phyloP scores from a whole-genome alignment of 177 flowering plant species.

The Telopea speciosissima region DNA sequence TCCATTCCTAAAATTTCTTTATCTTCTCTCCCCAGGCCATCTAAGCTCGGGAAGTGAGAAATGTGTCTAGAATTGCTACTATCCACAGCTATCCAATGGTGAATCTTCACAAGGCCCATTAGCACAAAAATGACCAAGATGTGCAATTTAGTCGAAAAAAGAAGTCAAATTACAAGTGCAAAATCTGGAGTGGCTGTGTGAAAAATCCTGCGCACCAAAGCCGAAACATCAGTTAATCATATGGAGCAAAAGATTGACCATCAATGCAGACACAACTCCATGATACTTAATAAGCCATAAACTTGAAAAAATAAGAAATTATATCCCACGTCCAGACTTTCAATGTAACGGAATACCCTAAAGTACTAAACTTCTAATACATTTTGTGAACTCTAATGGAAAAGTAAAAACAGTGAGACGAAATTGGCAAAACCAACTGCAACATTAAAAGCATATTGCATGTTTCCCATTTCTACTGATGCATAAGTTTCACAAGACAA shows the following conservation, averaged over 20 bases:
- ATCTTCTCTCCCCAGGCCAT: conserved; percentile 10
- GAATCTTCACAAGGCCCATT: conserved; percentile 27
- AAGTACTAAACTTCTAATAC: not conserved
- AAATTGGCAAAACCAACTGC: not conserved
- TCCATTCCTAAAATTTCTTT: conserved; percentile 10
- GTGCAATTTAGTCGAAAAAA: conserved; percentile 7
- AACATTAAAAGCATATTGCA: not conserved
- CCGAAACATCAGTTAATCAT: not conserved
- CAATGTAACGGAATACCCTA: not conserved
- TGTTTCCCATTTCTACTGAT: not conserved
- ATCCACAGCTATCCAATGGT: conserved; percentile 6
- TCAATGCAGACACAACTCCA: not conserved
- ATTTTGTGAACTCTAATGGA: not conserved
- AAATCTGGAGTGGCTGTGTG: conserved; percentile 3
- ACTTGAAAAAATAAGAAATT: not conserved
- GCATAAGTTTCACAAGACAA: not conserved
- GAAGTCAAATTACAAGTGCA: conserved; percentile 6
- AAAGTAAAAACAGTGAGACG: not conserved
- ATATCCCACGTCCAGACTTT: not conserved
- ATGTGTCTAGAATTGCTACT: conserved; percentile 5
- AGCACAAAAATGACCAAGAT: conserved; percentile 9
- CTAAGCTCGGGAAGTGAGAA: conserved; percentile 1
- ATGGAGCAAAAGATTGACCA: not conserved
- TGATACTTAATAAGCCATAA: not conserved
- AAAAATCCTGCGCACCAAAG: conserved; percentile 13